Conservation (phyloP, 139 green algal genomes). For the Coelastrella sp. region DNA sequence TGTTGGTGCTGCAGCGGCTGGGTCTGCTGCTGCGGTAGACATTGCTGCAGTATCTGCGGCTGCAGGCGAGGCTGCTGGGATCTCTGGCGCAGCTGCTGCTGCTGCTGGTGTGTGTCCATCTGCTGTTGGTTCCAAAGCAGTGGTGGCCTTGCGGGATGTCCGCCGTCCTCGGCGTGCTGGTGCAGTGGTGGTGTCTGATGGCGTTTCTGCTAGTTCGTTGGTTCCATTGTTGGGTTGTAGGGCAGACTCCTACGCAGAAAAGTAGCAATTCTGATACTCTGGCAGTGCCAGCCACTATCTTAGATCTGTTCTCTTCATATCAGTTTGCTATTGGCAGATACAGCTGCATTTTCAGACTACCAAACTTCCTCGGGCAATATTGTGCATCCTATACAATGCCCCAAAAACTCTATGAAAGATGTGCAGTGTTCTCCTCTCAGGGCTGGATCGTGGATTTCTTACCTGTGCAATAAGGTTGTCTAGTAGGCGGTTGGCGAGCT, state of each 20-base stretch:
- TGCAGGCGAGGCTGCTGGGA: neutral
- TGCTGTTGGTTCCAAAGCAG: neutral
- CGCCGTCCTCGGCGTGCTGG: slow-evolving; percentile 5
- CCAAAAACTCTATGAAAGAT: neutral
- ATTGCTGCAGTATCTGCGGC: neutral
- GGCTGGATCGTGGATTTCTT: no score
- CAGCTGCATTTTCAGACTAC: neutral
- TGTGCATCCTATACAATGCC: neutral
- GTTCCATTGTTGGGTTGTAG: neutral
- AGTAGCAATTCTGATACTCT: neutral
- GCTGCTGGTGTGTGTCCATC: neutral
- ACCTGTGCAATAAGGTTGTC: slow-evolving; percentile 39
- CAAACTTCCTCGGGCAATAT: neutral
- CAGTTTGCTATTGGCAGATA: neutral
- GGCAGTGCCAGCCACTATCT: neutral
- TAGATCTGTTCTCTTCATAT: no score
- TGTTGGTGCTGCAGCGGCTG: neutral
- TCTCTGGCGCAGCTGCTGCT: neutral
- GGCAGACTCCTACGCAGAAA: slow-evolving; percentile 18
- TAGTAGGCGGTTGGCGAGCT: slow-evolving; percentile 14
- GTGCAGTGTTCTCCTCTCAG: no score
- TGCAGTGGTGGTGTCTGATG: neutral
- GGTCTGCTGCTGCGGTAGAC: neutral
- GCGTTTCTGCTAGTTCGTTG: neutral
- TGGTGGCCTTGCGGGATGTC: slow-evolving; percentile 33